phyloP scores from a whole-genome alignment of 352 stramenopile genomes.

The Pythium pyrilobum region DNA sequence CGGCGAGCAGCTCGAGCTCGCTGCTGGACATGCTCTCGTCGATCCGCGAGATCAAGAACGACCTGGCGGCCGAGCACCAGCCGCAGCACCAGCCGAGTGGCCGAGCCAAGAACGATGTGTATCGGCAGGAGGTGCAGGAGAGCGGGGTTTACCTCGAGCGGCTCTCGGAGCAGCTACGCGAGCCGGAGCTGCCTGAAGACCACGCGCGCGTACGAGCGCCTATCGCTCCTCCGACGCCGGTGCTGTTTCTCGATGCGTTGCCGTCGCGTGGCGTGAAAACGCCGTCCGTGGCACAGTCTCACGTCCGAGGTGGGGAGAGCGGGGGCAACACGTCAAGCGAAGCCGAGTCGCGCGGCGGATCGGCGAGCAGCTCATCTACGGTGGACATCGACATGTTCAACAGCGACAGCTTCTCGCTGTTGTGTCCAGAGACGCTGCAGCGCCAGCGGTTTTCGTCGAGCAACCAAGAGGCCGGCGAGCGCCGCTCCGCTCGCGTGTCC shows the following conservation, averaged over 20 bases:
- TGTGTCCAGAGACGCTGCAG: slow-evolving; percentile 38
- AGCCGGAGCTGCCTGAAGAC: neutral
- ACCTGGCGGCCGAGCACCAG: slow-evolving; percentile 28
- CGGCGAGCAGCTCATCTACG: slow-evolving; percentile 11
- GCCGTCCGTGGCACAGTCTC: neutral
- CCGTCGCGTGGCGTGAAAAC: neutral
- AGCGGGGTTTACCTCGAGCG: slow-evolving; percentile 12
- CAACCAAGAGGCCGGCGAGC: slow-evolving; percentile 43
- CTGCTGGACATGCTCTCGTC: slow-evolving; percentile 37
- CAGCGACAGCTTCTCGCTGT: slow-evolving; percentile 49
- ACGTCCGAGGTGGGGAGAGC: neutral
- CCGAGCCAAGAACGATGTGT: neutral
- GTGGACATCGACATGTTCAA: slow-evolving; percentile 47
- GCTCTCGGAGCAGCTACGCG: slow-evolving; percentile 14
- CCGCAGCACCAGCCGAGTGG: slow-evolving; percentile 10
- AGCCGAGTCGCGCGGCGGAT: neutral
- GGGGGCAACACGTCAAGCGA: neutral
- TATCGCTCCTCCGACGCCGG: neutral
- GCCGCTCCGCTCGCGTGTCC: slow-evolving; percentile 27
- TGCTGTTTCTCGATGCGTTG: neutral
- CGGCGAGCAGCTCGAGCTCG: slow-evolving; percentile 17
- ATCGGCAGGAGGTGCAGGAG: slow-evolving; percentile 11
- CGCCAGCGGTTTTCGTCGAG: slow-evolving; percentile 18
- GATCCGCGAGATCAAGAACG: slow-evolving; percentile 51
- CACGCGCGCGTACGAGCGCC: neutral